phyloP scores from a whole-genome alignment of 129 eudicot species.

The Saposhnikovia divaricata region DNA sequence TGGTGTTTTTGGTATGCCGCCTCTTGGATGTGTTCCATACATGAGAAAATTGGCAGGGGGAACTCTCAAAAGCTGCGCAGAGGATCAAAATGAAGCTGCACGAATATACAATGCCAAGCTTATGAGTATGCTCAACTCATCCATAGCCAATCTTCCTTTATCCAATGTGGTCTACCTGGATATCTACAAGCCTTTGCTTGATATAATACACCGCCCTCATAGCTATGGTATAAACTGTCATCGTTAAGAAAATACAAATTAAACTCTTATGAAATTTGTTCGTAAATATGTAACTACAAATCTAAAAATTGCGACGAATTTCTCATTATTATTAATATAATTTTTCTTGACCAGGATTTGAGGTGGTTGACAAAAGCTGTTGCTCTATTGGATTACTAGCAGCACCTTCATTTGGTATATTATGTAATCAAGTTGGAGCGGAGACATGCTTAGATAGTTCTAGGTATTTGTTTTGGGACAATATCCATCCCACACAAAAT shows the following conservation, averaged over 20 bases:
- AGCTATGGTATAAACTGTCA: conserved; percentile 13
- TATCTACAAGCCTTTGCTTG: conserved; percentile 32
- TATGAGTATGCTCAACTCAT: conserved; percentile 20
- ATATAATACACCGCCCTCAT: conserved; percentile 31
- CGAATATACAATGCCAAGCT: conserved; percentile 47
- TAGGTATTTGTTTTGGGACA: conserved; percentile 49
- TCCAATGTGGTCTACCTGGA: conserved; percentile 37
- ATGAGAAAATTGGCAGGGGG: conserved; percentile 57
- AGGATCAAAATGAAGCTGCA: conserved; percentile 45
- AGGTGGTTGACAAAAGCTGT: conserved; percentile 13
- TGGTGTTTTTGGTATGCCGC: conserved; percentile 50
- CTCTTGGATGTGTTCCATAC: conserved; percentile 61
- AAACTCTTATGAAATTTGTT: background rate
- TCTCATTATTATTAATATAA: no score
- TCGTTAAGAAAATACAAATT: conserved; percentile 9
- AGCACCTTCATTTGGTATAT: conserved; percentile 12
- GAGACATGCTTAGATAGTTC: conserved; percentile 34
- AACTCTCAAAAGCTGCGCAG: conserved; percentile 31
- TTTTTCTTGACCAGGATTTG: conserved; percentile 15
- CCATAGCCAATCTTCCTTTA: conserved; percentile 16
- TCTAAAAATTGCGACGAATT: background rate
- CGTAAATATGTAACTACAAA: no score
- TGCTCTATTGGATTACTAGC: conserved; percentile 39
- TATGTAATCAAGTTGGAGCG: conserved; percentile 30
- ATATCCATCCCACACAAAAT: conserved; percentile 34